Percentiles rank a stretch among this genome's conserved stretches.
These are phyloP conservation scores for Azolla pinnata DNA, from an alignment of 75 land plant genomes.

Conservation along the genomic window DNA sequence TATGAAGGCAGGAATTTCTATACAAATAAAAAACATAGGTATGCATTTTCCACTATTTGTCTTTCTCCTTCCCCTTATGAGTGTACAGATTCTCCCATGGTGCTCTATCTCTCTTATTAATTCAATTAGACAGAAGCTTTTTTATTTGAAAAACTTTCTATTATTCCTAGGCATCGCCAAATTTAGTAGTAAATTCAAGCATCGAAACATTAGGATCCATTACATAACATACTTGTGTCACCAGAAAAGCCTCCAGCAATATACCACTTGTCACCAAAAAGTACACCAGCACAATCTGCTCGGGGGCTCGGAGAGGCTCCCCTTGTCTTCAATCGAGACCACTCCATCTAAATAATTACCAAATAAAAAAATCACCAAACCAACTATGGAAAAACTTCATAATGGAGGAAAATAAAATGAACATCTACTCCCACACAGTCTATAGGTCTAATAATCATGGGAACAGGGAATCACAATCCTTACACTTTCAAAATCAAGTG, in stretches of 20 bases:
- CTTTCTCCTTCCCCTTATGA: no score
- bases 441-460: not conserved
- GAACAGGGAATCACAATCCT: conserved; percentile 7
- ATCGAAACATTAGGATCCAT: no score
- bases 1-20: no score
- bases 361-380: no score
- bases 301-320: conserved; percentile 78
- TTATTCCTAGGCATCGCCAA: no score
- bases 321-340: conserved; percentile 68
- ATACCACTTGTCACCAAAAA: conserved; percentile 83
- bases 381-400: not conserved
- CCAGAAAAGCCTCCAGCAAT: conserved; percentile 72
- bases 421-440: not conserved
- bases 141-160: no score
- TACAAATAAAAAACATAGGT: no score
- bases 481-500: conserved; percentile 93
- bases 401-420: conserved; percentile 1
- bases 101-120: no score
- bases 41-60: no score
- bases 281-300: conserved; percentile 72
- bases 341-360: conserved; percentile 97
- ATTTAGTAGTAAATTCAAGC: no score
- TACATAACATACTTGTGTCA: conserved; percentile 9
- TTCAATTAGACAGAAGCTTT: no score
- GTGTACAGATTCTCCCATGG: no score